Base-by-base conservation (phyloP, 2,329 filamentous ascomycete species). In the Neonectria sp. region DNA sequence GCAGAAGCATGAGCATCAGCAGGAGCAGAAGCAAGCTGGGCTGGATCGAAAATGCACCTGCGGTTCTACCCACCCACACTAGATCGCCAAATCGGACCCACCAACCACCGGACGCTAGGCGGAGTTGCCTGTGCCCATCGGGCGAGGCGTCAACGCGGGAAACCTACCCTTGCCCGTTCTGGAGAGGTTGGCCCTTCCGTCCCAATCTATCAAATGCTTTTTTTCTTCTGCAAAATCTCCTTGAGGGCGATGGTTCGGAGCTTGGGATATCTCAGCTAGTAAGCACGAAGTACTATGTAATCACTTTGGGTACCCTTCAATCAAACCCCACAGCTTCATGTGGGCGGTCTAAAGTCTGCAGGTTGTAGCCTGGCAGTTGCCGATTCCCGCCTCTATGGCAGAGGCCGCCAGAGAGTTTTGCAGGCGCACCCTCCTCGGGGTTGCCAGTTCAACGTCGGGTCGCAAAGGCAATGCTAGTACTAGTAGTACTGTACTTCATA, bases 41-140 rank as follows among this genome's bases (percentile, higher is more conserved):
- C 58, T 57, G 58, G 46, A 40, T 58, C 58, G 53, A 45, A 45
- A 45, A 60, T 29, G 57, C 49, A 40, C 52, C 53, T 60, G 53
- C 43, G 46, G 46, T 56, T 40, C 51, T 55, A 62, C 46, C 33
- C 53, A 55, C 58, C 35, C 53, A 56, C 58, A 37, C 63, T 57
- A 61, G 57, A 65, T 65, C 63, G 55, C 35, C 53, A 31, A 58
- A 66, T 66, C 58, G 53, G 58, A 43, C 57, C 58, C 63, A 53
- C 58, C 24, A 53, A n/a, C 63, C 58, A 61, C 63, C 63, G 63
- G 63, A 51, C 56, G 63, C 63, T 65, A 65, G 51, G 46, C 56
- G 51, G 52, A 56, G 51, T 58, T 63, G 53, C 55, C 25, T 46
- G 43, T 45, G n/a, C 49, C 52, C 46, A 53, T 62, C 45, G 24